phyloP scores from a whole-genome alignment of 1,139 yeast genomes.

The Suhomyces coccinellae region DNA sequence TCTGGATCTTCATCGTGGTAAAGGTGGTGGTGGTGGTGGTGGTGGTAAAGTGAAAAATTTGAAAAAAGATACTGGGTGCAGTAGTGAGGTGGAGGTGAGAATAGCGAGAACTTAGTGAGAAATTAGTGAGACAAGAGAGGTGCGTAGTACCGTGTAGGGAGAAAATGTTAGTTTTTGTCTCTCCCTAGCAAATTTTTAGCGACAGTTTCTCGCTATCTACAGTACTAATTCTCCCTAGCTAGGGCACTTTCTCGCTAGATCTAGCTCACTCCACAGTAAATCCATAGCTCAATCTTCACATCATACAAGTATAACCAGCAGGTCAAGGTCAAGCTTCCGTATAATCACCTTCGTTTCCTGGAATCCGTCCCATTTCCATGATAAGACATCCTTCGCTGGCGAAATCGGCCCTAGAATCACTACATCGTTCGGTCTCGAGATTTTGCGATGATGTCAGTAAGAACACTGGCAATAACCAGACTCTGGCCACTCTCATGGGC shows the following conservation, averaged over 20 bases:
- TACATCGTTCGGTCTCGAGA: not conserved
- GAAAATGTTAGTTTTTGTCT: no score
- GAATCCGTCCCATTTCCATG: not conserved
- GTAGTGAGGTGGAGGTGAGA: not conserved
- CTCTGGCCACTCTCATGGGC: not conserved
- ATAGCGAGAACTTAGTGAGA: not conserved
- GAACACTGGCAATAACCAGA: not conserved
- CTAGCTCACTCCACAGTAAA: no score
- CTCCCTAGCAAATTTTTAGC: no score
- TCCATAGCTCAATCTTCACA: no score
- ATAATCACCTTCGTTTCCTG: no score
- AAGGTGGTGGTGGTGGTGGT: conserved; percentile 2
- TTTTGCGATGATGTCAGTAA: not conserved
- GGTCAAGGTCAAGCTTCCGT: no score
- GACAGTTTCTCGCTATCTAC: no score
- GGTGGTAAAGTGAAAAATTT: conserved; percentile 10
- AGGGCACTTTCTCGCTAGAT: no score
- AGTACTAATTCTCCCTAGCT: no score
- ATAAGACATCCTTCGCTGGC: conserved; percentile 1
- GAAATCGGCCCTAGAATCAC: not conserved
- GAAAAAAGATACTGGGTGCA: not conserved
- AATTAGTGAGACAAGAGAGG: not conserved
- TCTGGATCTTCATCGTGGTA: conserved; percentile 61
- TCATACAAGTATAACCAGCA: no score
- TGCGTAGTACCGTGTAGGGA: no score